These are phyloP conservation scores for Somion occarium DNA, from an alignment of 1,284 basidiomycete genomes.

Conservation along the genomic window DNA sequence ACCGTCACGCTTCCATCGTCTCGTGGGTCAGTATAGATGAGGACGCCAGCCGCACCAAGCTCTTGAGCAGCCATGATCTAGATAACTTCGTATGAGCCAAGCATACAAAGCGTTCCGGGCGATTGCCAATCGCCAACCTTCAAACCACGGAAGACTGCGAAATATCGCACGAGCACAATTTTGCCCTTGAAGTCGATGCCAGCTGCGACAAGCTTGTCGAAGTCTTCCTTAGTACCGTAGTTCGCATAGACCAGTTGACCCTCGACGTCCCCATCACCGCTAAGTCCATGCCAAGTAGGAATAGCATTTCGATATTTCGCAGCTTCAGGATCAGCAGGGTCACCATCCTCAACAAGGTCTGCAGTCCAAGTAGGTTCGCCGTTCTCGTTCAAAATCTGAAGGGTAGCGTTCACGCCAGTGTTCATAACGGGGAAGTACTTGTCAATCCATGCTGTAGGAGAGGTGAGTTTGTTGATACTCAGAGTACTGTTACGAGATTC, in stretches of 20 bases:
- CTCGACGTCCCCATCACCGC: slow-evolving; percentile 55
- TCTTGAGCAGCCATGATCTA: slow-evolving; percentile 82
- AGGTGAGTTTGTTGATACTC: slow-evolving; percentile 37
- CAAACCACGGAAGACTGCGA: slow-evolving; percentile 77
- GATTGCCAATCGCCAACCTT: slow-evolving; percentile 40
- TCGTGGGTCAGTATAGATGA: slow-evolving; percentile 87
- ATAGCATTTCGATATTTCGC: slow-evolving; percentile 52
- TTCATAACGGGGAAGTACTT: slow-evolving; percentile 83
- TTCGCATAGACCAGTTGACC: slow-evolving; percentile 81
- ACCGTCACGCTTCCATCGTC: slow-evolving; percentile 84
- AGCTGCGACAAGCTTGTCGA: slow-evolving; percentile 29
- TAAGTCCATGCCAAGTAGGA: slow-evolving; percentile 69
- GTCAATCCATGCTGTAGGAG: slow-evolving; percentile 73
- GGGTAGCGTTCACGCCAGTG: slow-evolving; percentile 57
- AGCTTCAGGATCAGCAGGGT: slow-evolving; percentile 59
- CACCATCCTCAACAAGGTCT: slow-evolving; percentile 64
- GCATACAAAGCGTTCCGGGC: background rate
- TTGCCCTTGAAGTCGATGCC: slow-evolving; percentile 77
- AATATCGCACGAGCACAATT: slow-evolving; percentile 85
- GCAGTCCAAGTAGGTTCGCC: slow-evolving; percentile 62
- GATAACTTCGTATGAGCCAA: background rate
- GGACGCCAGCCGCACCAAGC: slow-evolving; percentile 67
- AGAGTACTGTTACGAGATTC: slow-evolving; percentile 64
- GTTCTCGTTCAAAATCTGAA: slow-evolving; percentile 55
- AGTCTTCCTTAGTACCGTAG: slow-evolving; percentile 69